phyloP scores from a whole-genome alignment of 257 asterid species.

The Primulina tabacum region DNA sequence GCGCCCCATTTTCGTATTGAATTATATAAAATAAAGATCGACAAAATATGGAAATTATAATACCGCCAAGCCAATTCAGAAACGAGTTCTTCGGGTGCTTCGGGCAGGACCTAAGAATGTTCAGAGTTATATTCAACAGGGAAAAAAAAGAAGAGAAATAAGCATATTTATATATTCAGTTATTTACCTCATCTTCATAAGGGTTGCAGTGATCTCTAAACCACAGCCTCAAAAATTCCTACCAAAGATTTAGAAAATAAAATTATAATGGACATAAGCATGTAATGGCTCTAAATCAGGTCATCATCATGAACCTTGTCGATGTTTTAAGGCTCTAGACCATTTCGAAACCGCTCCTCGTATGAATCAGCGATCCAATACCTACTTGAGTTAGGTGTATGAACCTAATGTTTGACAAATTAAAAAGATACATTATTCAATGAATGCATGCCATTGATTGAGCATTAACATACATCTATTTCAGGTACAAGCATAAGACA shows the following conservation, averaged over 20 bases:
- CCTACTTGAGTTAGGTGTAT: slow-evolving; percentile 96
- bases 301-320: slow-evolving; percentile 66
- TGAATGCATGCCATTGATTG: slow-evolving; percentile 3
- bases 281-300: background rate
- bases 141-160: background rate
- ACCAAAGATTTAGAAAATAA: slow-evolving; percentile 21
- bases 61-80: slow-evolving; percentile 95
- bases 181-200: slow-evolving; percentile 78
- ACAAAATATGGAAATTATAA: slow-evolving; percentile 17
- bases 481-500: slow-evolving; percentile 18
- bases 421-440: background rate
- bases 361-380: slow-evolving; percentile 84
- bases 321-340: slow-evolving; percentile 89
- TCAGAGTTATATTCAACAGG: slow-evolving; percentile 21
- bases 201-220: slow-evolving; percentile 88
- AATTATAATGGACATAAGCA: background rate
- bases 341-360: slow-evolving; percentile 56
- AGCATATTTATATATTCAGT: background rate
- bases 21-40: slow-evolving; percentile 7
- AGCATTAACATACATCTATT: slow-evolving; percentile 10
- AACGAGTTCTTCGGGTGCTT: slow-evolving; percentile 85
- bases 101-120: slow-evolving; percentile 69
- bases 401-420: slow-evolving; percentile 50
- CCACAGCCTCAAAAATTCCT: slow-evolving; percentile 98
- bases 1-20: too few species aligned